These are phyloP conservation scores for Colletotrichum noveboracense DNA, from an alignment of 2,329 filamentous ascomycete genomes.

Conservation along the genomic window DNA sequence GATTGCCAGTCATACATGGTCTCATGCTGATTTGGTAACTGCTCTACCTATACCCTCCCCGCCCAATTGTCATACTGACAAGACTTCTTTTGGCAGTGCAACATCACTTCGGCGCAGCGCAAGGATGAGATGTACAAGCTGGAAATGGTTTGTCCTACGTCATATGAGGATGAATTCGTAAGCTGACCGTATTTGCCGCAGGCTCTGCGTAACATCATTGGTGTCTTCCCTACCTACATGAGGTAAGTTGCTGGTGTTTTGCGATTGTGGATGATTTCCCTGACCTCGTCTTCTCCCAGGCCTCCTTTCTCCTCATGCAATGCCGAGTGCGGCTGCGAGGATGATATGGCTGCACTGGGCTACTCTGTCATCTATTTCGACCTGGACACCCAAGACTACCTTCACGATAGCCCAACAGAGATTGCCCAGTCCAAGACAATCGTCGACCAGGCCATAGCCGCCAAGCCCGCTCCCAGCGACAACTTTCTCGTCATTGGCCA, in stretches of 20 bases:
- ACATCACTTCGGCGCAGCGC: slow-evolving; percentile 37
- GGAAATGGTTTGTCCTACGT: slow-evolving; percentile 3
- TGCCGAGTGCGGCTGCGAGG: slow-evolving; percentile 8
- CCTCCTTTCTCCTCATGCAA: slow-evolving; percentile 51
- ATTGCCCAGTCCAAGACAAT: slow-evolving; percentile 41
- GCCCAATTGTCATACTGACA: slow-evolving; percentile 28
- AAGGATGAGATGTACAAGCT: slow-evolving; percentile 35
- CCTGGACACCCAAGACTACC: slow-evolving; percentile 41
- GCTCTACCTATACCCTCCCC: too few relatives aligned
- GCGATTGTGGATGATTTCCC: neutral
- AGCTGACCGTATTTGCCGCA: slow-evolving; percentile 51
- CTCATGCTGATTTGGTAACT: slow-evolving; percentile 45
- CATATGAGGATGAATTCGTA: slow-evolving; percentile 9
- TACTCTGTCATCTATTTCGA: slow-evolving; percentile 42
- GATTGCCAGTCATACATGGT: slow-evolving; percentile 44
- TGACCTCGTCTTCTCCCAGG: neutral
- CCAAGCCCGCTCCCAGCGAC: slow-evolving; percentile 29
- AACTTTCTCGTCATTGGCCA: slow-evolving; percentile 36
- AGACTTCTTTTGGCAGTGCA: slow-evolving; percentile 34
- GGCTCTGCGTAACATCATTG: slow-evolving; percentile 58
- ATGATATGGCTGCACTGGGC: slow-evolving; percentile 30
- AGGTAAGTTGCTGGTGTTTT: slow-evolving; percentile 6
- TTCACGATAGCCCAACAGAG: slow-evolving; percentile 30
- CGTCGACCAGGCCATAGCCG: slow-evolving; percentile 36
- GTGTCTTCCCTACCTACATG: slow-evolving; percentile 61